These are phyloP conservation scores for Penicillium sp. DNA, from an alignment of 2,329 filamentous ascomycete species.

Conservation along the genomic window DNA sequence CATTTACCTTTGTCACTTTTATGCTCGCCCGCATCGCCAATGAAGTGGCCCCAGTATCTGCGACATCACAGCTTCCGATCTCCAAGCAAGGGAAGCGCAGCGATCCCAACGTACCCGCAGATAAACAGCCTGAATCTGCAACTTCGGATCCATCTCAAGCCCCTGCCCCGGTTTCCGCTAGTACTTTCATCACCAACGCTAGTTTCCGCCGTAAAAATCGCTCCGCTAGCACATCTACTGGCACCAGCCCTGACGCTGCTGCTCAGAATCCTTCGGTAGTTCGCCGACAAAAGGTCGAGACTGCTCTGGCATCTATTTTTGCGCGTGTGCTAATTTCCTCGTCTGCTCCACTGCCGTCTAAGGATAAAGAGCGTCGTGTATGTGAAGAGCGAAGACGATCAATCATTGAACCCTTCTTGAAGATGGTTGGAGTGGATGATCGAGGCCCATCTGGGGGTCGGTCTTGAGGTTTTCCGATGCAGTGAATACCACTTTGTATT, in stretches of 20 bases:
- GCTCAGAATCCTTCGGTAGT: slow-evolving; percentile 46
- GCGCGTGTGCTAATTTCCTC: slow-evolving; percentile 61
- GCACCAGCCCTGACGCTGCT: not conserved
- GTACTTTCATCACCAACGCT: slow-evolving; percentile 31
- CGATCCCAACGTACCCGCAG: slow-evolving; percentile 3
- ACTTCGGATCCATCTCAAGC: slow-evolving; percentile 7
- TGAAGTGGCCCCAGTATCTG: slow-evolving; percentile 51
- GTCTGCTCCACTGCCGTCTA: slow-evolving; percentile 36
- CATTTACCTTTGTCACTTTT: slow-evolving; percentile 81
- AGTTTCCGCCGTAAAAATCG: slow-evolving; percentile 32
- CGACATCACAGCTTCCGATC: slow-evolving; percentile 1
- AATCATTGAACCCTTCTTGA: slow-evolving; percentile 70
- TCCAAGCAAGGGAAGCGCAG: slow-evolving; percentile 6
- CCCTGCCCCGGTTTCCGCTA: slow-evolving; percentile 24
- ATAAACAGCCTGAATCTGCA: slow-evolving; percentile 2
- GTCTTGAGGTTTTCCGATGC: slow-evolving; percentile 2
- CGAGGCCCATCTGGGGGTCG: slow-evolving; percentile 34
- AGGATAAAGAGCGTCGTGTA: slow-evolving; percentile 59
- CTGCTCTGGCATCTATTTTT: slow-evolving; percentile 64
- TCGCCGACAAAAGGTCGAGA: slow-evolving; percentile 61
- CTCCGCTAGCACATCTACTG: slow-evolving; percentile 29
- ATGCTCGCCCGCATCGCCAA: slow-evolving; percentile 64
- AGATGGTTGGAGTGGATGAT: slow-evolving; percentile 38
- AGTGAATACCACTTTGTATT: not conserved
- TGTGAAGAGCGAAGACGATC: slow-evolving; percentile 64